Percentiles rank a stretch among this genome's conserved stretches.
These are phyloP conservation scores for Collybiopsis luxurians DNA, from an alignment of 768 basidiomycete genomes.

Conservation along the genomic window DNA sequence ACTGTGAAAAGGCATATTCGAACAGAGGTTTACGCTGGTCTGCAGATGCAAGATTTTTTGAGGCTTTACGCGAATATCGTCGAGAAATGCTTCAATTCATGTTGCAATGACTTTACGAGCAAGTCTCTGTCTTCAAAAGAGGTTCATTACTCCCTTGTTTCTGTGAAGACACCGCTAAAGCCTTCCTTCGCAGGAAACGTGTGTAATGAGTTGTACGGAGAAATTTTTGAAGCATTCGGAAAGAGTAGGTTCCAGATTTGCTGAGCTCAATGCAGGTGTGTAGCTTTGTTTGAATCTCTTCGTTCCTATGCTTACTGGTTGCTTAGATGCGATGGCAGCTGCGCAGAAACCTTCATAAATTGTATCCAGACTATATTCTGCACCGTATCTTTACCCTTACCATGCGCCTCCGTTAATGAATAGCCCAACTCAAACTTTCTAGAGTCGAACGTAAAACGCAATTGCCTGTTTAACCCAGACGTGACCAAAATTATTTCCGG, in stretches of 20 bases:
- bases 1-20: no score
- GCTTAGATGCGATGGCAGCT: constrained; percentile 1
- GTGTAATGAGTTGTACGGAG: constrained; percentile 91
- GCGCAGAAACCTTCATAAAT: constrained; percentile 3
- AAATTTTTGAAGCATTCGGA: constrained; percentile 98
- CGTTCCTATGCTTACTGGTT: not conserved
- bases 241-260: constrained; percentile 87
- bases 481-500: no score
- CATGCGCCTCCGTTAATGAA: not conserved
- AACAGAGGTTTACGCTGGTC: no score
- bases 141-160: constrained; percentile 38
- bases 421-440: not conserved
- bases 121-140: constrained; percentile 93
- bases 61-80: constrained; percentile 92
- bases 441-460: not conserved
- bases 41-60: constrained; percentile 98
- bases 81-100: constrained; percentile 93
- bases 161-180: not conserved
- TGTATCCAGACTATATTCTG: not conserved
- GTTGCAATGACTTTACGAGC: constrained; percentile 96
- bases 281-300: constrained; percentile 5
- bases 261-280: constrained; percentile 89
- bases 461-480: not conserved
- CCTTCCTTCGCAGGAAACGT: constrained; percentile 63
- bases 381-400: not conserved